Base-by-base conservation (phyloP, 768 basidiomycete species). In the Hericium rajendrae region DNA sequence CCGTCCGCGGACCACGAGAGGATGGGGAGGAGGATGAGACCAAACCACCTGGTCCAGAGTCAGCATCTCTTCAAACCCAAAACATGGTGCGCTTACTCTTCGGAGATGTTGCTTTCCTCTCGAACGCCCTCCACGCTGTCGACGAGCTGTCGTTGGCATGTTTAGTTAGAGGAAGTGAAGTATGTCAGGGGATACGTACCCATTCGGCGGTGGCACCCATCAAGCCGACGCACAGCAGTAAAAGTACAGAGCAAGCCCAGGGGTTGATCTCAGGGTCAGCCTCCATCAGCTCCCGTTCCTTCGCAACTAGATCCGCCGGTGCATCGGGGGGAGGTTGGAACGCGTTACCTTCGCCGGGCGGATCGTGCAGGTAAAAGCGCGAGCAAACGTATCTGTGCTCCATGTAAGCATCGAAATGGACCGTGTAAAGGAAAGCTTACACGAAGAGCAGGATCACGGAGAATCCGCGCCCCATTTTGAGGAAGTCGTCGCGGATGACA, bases 1-100 rank as follows among this genome's bases (percentile, higher is more conserved):
- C 82, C 88, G 66, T 89, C 85, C 3, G 83, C 86, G 4, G 83
- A 80, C 70, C 85, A 90, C 3, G 87, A 87, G 8, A 87, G 78
- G 53, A 88, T 70, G 0, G 88, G 88, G 2, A 90, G 76, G 9
- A 90, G 73, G 49, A 88, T 74, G 58, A 90, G 70, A 16, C 87
- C 87, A 64, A 89, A 87, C 83, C 82, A 88, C 64, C 84, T 85
- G 49, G 18, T 32, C 18, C 52, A 38, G 20, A 10, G 38, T 5
- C 11, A 26, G 32, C 32, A 11, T 3, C 22, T 22, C 51, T 48
- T 52, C 40, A 40, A 56, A 55, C 13, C 20, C 3, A 18, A 16
- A 12, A 51, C 15, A 6, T 20, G 6, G 10, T 41, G 12, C 18
- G 54, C 77, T 55, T 64, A 86, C 82, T 87, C 86, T 62, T 76